phyloP scores from a whole-genome alignment of 2,329 filamentous ascomycete genomes.

The Ceratocystis harringtonii region DNA sequence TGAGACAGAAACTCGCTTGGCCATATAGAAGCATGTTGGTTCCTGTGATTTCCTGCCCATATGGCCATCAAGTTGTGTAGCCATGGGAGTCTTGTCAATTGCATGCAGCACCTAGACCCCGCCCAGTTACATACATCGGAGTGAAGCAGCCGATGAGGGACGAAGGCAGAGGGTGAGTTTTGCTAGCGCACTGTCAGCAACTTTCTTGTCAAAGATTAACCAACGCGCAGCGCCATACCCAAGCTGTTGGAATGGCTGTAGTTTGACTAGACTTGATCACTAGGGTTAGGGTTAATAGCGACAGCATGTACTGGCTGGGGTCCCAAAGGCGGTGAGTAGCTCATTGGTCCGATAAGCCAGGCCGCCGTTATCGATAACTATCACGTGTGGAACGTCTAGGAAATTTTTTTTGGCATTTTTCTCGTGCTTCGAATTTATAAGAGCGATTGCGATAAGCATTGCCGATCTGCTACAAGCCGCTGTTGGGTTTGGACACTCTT shows the following conservation, averaged over 20 bases:
- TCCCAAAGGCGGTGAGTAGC: constrained; percentile 9
- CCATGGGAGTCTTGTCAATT: not conserved
- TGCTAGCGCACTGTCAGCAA: too few relatives aligned
- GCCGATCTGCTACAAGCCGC: not conserved
- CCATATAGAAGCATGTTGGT: not conserved
- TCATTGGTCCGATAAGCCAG: constrained; percentile 12
- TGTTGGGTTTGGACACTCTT: not conserved
- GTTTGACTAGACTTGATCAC: too few relatives aligned
- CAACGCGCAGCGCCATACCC: too few relatives aligned
- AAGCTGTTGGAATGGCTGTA: too few relatives aligned
- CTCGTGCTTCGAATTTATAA: not conserved
- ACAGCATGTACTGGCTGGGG: not conserved
- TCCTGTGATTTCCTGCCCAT: not conserved
- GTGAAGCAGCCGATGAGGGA: not conserved
- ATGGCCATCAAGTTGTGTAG: not conserved
- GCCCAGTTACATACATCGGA: not conserved
- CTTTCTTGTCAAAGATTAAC: too few relatives aligned
- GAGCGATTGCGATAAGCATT: constrained; percentile 11
- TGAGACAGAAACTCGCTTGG: not conserved
- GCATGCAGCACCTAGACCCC: not conserved
- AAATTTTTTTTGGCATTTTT: constrained; percentile 13
- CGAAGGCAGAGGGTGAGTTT: not conserved
- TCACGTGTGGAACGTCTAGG: constrained; percentile 14
- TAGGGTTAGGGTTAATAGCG: not conserved
- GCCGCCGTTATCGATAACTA: constrained; percentile 15